Evolutionary conservation across 192 early-diverging fungal genomes (phyloP), one percentile per base, ranked within the genome.

Genomic region (Powellomyces hirtus): DNA sequence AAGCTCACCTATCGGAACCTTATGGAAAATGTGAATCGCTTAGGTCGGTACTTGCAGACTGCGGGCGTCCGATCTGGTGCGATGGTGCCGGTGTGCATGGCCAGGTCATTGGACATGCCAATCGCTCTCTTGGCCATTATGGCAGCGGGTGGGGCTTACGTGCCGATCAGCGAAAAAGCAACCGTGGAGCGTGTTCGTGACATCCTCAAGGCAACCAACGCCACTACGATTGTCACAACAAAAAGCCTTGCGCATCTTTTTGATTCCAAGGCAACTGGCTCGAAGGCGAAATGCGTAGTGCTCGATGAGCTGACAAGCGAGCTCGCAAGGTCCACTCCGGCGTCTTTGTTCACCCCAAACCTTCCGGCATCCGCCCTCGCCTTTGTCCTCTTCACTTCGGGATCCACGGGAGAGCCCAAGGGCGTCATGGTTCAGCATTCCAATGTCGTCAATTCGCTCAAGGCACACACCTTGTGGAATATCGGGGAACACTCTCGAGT

Each of bases 401-500:
- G 78, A 5, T 75, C 77, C n/a, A 80, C 76, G 10, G 78, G 78
- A 22, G 49, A 66, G 35, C 78, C 78, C 3, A 80, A 80, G 42
- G 72, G 67, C 20, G 57, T 59, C 27, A 8, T 45, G 49, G 31
- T 74, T 18, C 45, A 62, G 45, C 72, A 74, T 30, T 27, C 8
- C 18, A 27, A 22, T 14, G 46, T 42, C 27, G 20, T 27, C 34
- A 62, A 61, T 29, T 31, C 49, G 34, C 16, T 62, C 13, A 45
- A 38, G 24, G 36, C 18, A 2, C 0, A 13, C 45, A 13, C 11
- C 3, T 27, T 56, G 49, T 38, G 11, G 1, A 29, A 20, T 20
- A 11, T 40, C 10, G 7, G n/a, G 4, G 24, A 18, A 2, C 16
- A 30, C 27, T 30, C 11, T 4, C 59, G 59, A 13, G 34, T 60